These are phyloP conservation scores for Mycena vitilis DNA, from an alignment of 768 basidiomycete genomes.

Conservation along the genomic window DNA sequence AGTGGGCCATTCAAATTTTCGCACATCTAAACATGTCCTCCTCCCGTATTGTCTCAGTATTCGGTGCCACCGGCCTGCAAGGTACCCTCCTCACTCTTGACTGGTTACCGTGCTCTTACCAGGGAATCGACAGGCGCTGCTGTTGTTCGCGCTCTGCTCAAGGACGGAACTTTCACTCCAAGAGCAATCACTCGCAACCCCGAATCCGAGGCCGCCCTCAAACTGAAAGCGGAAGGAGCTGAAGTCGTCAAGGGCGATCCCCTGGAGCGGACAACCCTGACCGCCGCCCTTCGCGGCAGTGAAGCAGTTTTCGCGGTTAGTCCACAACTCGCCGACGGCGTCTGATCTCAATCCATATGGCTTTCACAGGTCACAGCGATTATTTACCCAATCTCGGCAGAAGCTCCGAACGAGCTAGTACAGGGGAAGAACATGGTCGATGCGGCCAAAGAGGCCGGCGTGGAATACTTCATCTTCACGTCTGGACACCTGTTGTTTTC, in stretches of 20 bases:
- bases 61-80: conserved; percentile 52
- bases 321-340: neutral
- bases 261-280: conserved; percentile 42
- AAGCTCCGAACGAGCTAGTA: conserved; percentile 22
- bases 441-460: conserved; percentile 40
- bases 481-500: neutral
- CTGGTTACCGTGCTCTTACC: neutral
- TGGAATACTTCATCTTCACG: conserved; percentile 40
- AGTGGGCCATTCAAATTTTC: too few species aligned
- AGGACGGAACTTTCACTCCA: conserved; percentile 48
- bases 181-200: conserved; percentile 48
- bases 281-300: conserved; percentile 41
- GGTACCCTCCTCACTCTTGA: conserved; percentile 31
- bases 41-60: conserved; percentile 43
- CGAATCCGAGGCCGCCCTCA: conserved; percentile 40
- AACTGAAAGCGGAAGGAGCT: conserved; percentile 38
- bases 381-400: neutral
- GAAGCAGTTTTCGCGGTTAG: conserved; percentile 48
- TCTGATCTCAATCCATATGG: too few species aligned
- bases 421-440: conserved; percentile 42
- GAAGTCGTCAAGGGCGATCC: conserved; percentile 36
- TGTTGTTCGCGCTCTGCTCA: conserved; percentile 43
- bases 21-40: conserved; percentile 6
- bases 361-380: neutral
- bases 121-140: conserved; percentile 37